Conservation (phyloP, 164 flowering plant species). For the Warburgia ugandensis region DNA sequence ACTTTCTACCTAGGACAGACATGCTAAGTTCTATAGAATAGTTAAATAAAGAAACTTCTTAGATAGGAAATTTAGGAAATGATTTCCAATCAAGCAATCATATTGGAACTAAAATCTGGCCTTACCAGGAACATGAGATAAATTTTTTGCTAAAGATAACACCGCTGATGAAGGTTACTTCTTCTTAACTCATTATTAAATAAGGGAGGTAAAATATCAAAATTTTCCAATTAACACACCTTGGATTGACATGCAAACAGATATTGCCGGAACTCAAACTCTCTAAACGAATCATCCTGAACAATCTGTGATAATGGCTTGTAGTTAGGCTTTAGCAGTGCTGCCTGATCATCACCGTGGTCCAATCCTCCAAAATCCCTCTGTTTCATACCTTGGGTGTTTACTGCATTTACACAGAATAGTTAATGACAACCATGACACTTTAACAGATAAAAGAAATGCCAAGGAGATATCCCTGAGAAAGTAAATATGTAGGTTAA, state of each 20-base stretch:
- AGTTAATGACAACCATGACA: conserved; percentile 4
- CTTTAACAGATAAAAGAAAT: too few species aligned
- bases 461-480: too few species aligned
- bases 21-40: too few species aligned
- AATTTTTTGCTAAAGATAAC: too few species aligned
- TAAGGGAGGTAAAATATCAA: not conserved
- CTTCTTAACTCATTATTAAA: not conserved
- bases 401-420: conserved; percentile 41
- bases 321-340: conserved; percentile 62
- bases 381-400: conserved; percentile 39
- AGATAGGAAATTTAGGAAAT: too few species aligned
- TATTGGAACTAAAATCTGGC: too few species aligned
- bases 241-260: conserved; percentile 91
- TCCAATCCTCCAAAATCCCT: conserved; percentile 86
- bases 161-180: too few species aligned
- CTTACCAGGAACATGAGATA: too few species aligned
- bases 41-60: too few species aligned
- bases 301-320: conserved; percentile 75
- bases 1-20: too few species aligned
- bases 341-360: conserved; percentile 84
- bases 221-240: conserved; percentile 32
- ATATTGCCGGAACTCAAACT: conserved; percentile 96
- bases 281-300: conserved; percentile 95
- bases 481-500: not conserved
- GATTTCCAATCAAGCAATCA: too few species aligned